Evolutionary conservation across 2,329 filamentous ascomycete genomes (phyloP), one percentile per base, ranked within the genome.

Genomic region (Penicillium freii): DNA sequence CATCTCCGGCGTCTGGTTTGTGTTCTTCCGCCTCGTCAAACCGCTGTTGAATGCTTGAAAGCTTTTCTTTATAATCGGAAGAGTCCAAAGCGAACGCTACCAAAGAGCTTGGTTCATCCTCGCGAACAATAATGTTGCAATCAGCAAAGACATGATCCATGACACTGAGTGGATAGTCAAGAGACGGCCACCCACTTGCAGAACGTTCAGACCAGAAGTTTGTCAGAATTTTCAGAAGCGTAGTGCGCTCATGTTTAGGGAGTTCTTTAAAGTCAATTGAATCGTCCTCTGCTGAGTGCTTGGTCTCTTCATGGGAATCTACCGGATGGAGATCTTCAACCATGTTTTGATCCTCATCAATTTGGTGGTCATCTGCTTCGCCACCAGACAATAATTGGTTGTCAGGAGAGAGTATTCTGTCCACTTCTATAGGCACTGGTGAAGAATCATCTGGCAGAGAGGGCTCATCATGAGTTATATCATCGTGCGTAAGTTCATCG

Each of bases 181-280:
- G 82, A 23, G 89, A 85, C 6, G 89, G 84, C 94, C 94, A 99
- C 38, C 93, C 92, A 73, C 92, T 97, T 25, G 95, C 91, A 47
- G 94, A 97, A 52, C 94, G 86, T 75, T 99, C 95, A 2, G 94
- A 95, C 94, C 94, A 99, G 74, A 99, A 99, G 68, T 93, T 97
- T 17, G 92, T 94, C 45, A 99, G 82, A 79, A 97, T 92, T 71
- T 95, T 96, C 85, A 99, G 89, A 63, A 97, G 80, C 45, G 92
- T 97, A 56, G 87, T 92, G 73, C 93, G 94, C 70, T 97, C 91
- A 69, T 97, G 91, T 69, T 91, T 96, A 1, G 92, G 91, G 13
- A 99, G 82, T 65, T 96, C 91, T 51, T 86, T 86, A 49, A 82
- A 75, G 59, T 87, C 84, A 9, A 85, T 74, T 34, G 80, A 78